Percentiles rank a stretch among this genome's conserved stretches.
Evolutionary conservation across 2,329 filamentous ascomycete species (phyloP).

Genomic region (Fusarium sp.): DNA sequence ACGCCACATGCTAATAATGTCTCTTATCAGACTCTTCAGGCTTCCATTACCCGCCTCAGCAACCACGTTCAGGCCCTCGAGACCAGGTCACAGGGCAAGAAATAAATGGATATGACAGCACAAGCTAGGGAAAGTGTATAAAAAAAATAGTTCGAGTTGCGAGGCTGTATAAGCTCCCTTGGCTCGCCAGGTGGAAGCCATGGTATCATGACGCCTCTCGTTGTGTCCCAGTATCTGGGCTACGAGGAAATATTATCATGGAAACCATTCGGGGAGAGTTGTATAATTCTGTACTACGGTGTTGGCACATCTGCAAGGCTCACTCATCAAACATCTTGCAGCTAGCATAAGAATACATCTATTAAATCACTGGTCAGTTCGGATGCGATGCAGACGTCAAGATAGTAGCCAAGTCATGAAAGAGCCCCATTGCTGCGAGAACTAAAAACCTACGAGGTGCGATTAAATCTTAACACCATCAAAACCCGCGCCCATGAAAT

Average conservation of each 20-base stretch:
- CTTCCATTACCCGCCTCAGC: constrained; percentile 86
- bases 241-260: constrained; percentile 7
- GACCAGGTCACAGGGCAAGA: constrained; percentile 80
- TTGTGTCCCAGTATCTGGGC: constrained; percentile 13
- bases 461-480: constrained; percentile 44
- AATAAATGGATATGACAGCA: constrained; percentile 63
- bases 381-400: constrained; percentile 3
- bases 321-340: constrained; percentile 8
- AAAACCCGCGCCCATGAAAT: constrained; percentile 52
- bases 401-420: constrained; percentile 40
- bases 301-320: constrained; percentile 28
- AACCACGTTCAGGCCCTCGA: constrained; percentile 86
- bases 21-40: constrained; percentile 78
- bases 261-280: constrained; percentile 14
- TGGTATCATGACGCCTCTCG: constrained; percentile 28
- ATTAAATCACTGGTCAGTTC: neutral
- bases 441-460: constrained; percentile 47
- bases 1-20: constrained; percentile 9
- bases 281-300: constrained; percentile 31
- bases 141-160: constrained; percentile 22
- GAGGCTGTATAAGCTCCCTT: constrained; percentile 8
- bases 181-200: constrained; percentile 11
- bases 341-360: neutral
- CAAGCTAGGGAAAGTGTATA: constrained; percentile 35
- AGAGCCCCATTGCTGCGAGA: constrained; percentile 46